phyloP scores from a whole-genome alignment of 257 asterid species.

The Echium plantagineum region DNA sequence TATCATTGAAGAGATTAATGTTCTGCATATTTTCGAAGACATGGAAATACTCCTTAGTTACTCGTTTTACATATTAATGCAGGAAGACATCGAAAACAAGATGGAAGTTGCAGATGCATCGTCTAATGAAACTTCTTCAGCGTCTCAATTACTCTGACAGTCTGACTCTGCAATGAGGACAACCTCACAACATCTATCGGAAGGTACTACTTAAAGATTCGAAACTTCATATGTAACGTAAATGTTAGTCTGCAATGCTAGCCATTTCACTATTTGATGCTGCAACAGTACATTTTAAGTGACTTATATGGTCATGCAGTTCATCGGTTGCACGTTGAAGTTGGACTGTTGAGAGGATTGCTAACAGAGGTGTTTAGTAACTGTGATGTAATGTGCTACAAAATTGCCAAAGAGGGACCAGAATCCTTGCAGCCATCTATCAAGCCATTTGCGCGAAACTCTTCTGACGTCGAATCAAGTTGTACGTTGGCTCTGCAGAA shows the following conservation, averaged over 20 bases:
- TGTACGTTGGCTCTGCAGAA: too few relatives aligned
- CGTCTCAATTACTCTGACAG: constrained; percentile 78
- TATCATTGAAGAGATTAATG: too few relatives aligned
- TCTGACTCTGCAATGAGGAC: constrained; percentile 81
- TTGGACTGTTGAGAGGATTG: constrained; percentile 87
- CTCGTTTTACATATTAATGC: constrained; percentile 10
- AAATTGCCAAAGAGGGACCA: constrained; percentile 69
- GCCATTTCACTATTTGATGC: not conserved
- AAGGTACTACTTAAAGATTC: constrained; percentile 35
- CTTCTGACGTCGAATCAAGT: constrained; percentile 14
- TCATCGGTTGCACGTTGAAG: constrained; percentile 78
- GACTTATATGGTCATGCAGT: constrained; percentile 37
- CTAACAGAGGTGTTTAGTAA: constrained; percentile 81
- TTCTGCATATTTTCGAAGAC: not conserved
- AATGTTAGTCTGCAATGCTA: too few relatives aligned
- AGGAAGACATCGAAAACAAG: constrained; percentile 85
- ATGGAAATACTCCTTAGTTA: not conserved
- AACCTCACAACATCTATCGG: constrained; percentile 69
- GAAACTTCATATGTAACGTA: too few relatives aligned
- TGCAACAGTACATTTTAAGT: not conserved
- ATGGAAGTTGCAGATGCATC: constrained; percentile 92
- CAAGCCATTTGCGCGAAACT: constrained; percentile 38
- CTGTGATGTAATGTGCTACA: constrained; percentile 84
- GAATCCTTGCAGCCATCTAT: constrained; percentile 63
- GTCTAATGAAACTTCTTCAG: constrained; percentile 81